phyloP scores from a whole-genome alignment of 257 asterid genomes.

The Ocimum tenuiflorum region DNA sequence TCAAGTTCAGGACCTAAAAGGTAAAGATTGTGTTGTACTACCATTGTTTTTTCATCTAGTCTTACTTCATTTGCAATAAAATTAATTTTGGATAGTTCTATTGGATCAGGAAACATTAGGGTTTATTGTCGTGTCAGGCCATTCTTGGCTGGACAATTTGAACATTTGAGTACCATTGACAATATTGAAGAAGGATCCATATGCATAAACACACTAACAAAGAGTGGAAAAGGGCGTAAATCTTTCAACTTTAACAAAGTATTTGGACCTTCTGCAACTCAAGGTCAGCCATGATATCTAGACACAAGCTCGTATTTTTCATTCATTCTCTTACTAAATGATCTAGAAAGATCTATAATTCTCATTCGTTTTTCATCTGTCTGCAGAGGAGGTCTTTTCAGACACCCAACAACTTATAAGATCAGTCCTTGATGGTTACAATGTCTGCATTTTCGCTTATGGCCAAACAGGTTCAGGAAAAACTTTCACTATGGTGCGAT shows the following conservation, averaged over 20 bases:
- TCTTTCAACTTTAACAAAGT: constrained; percentile 81
- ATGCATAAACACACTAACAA: constrained; percentile 47
- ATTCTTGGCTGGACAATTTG: constrained; percentile 56
- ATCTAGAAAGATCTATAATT: neutral
- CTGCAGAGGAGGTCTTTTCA: constrained; percentile 75
- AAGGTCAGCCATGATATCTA: constrained; percentile 41
- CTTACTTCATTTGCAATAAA: neutral
- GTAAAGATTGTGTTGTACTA: constrained; percentile 24
- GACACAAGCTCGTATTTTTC: neutral
- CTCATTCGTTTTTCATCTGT: constrained; percentile 10
- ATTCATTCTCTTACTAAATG: neutral
- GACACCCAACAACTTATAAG: constrained; percentile 80
- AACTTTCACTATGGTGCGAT: constrained; percentile 77
- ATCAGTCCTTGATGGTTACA: constrained; percentile 94
- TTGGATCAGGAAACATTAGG: constrained; percentile 74
- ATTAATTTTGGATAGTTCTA: constrained; percentile 11
- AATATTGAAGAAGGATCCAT: constrained; percentile 76
- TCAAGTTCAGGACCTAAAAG: constrained; percentile 93
- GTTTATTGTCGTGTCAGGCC: constrained; percentile 92
- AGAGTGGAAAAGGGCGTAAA: constrained; percentile 61
- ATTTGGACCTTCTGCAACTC: constrained; percentile 72
- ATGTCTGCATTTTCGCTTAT: constrained; percentile 88
- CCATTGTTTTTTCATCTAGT: constrained; percentile 1
- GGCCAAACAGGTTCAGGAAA: constrained; percentile 98
- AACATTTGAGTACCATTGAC: constrained; percentile 52